Percentiles rank a stretch among this genome's conserved stretches.
Conservation (phyloP, 768 basidiomycete genomes). For the Calocybe gangraenosa region DNA sequence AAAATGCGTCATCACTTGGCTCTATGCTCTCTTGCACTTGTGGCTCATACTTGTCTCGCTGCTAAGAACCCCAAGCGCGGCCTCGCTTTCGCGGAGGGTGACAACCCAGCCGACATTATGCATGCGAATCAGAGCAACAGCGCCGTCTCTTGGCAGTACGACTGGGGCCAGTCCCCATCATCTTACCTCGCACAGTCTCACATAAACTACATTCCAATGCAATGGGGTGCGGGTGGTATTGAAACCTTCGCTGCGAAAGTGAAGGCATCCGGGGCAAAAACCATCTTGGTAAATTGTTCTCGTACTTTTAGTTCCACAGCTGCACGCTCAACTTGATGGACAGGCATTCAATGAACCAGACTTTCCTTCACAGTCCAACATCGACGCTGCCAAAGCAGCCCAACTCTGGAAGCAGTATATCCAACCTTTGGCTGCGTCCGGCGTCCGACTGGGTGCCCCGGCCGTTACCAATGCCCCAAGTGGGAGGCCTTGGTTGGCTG, state of each 20-base stretch:
- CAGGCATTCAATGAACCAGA: constrained; percentile 37
- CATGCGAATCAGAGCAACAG: constrained; percentile 24
- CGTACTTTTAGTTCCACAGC: background rate
- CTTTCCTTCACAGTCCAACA: constrained; percentile 27
- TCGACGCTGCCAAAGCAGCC: constrained; percentile 25
- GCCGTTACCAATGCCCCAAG: constrained; percentile 28
- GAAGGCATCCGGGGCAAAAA: constrained; percentile 31
- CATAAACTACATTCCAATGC: constrained; percentile 35
- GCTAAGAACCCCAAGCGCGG: constrained; percentile 35
- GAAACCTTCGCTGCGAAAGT: constrained; percentile 24
- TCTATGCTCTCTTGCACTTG: background rate
- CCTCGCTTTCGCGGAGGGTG: constrained; percentile 25
- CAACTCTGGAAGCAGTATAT: constrained; percentile 32
- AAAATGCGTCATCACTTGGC: constrained; percentile 6
- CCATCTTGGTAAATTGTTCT: constrained; percentile 27
- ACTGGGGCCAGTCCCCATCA: constrained; percentile 35
- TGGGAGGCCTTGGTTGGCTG: constrained; percentile 28
- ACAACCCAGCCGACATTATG: constrained; percentile 22
- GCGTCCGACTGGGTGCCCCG: constrained; percentile 30
- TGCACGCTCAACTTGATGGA: background rate
- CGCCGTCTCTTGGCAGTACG: constrained; percentile 35
- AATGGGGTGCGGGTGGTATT: constrained; percentile 29
- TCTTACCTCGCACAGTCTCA: constrained; percentile 23
- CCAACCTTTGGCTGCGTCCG: constrained; percentile 26
- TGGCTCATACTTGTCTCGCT: constrained; percentile 6